Conservation (phyloP, 768 basidiomycete species). For the Suillus decipiens region DNA sequence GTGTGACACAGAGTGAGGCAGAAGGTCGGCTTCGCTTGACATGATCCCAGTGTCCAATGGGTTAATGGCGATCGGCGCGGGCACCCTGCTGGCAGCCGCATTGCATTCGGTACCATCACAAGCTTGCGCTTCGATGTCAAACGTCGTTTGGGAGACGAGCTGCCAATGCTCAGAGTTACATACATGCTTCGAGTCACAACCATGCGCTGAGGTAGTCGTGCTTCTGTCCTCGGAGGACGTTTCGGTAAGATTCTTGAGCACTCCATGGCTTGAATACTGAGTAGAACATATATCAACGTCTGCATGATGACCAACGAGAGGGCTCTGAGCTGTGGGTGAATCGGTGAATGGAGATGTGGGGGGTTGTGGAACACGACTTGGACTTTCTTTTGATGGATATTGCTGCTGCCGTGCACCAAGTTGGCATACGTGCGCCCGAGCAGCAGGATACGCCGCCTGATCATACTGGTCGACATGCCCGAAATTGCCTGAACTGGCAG, state of each 20-base stretch:
- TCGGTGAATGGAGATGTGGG: background rate
- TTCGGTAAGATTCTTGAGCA: background rate
- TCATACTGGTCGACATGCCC: background rate
- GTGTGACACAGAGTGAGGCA: background rate
- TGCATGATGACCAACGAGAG: background rate
- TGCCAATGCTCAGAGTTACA: constrained; percentile 1
- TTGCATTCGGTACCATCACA: background rate
- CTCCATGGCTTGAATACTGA: background rate
- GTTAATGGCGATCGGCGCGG: background rate
- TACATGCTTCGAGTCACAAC: background rate
- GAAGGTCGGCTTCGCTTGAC: background rate
- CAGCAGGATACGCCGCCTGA: background rate
- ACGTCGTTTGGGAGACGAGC: background rate
- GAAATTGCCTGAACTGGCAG: background rate
- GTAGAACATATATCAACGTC: background rate
- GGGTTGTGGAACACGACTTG: background rate
- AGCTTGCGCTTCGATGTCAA: background rate
- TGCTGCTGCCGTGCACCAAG: too few species aligned
- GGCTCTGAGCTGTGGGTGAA: background rate
- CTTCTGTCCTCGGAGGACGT: background rate
- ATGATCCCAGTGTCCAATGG: background rate
- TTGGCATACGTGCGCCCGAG: background rate
- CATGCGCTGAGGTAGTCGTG: background rate
- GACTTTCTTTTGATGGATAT: background rate
- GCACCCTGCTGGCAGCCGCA: background rate